phyloP scores from a whole-genome alignment of 2,329 filamentous ascomycete genomes.

The Aspergillus puulaauensis region DNA sequence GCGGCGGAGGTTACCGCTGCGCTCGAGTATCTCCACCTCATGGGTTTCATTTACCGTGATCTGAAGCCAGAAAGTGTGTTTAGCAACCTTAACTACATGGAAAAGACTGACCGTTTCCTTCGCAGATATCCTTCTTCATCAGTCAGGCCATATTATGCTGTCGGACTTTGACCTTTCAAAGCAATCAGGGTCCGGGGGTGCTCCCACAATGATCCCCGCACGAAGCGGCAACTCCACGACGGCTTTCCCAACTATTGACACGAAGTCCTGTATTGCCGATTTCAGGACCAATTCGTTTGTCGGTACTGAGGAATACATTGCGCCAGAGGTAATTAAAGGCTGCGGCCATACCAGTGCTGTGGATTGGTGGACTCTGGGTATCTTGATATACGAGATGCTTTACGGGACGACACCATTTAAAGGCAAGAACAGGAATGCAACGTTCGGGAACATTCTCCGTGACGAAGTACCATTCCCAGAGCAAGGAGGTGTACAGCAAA shows the following conservation, averaged over 20 bases:
- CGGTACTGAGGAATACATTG: slow-evolving; percentile 98
- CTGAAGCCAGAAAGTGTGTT: slow-evolving; percentile 90
- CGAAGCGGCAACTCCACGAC: slow-evolving; percentile 83
- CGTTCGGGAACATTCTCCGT: slow-evolving; percentile 93
- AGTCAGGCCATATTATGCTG: slow-evolving; percentile 99
- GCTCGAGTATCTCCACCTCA: slow-evolving; percentile 92
- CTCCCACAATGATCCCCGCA: slow-evolving; percentile 95
- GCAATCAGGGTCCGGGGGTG: slow-evolving; percentile 92
- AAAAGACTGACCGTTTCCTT: slow-evolving; percentile 36
- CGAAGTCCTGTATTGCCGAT: slow-evolving; percentile 95
- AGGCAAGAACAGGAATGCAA: slow-evolving; percentile 97
- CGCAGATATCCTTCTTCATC: slow-evolving; percentile 90
- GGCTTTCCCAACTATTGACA: slow-evolving; percentile 94
- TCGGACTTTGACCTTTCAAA: slow-evolving; percentile 98
- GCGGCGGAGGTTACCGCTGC: slow-evolving; percentile 96
- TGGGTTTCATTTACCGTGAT: slow-evolving; percentile 99
- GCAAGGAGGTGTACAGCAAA: slow-evolving; percentile 75
- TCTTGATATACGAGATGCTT: slow-evolving; percentile 97
- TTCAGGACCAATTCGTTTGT: slow-evolving; percentile 99
- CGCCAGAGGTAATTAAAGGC: slow-evolving; percentile 97
- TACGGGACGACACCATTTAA: slow-evolving; percentile 99
- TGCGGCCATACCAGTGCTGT: slow-evolving; percentile 98
- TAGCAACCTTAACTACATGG: background rate
- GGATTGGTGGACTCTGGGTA: slow-evolving; percentile 98
- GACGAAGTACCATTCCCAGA: slow-evolving; percentile 97